These are phyloP conservation scores for Rhynchospora tenuis DNA, from an alignment of 176 grass and related monocot genomes.

Conservation along the genomic window DNA sequence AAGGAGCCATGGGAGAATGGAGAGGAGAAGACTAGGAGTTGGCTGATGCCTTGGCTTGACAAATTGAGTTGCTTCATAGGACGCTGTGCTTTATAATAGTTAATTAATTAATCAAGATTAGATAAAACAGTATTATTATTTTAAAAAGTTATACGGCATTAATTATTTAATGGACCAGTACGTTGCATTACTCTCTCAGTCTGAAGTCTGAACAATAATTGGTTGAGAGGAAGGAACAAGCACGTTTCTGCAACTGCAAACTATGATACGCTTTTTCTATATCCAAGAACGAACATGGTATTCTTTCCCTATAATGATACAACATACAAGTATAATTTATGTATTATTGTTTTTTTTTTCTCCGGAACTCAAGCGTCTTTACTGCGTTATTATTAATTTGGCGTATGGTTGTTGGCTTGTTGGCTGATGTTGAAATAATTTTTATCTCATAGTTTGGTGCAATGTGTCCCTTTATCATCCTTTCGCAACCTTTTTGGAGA, in stretches of 20 bases:
- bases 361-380: too few relatives aligned
- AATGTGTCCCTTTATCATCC: too few relatives aligned
- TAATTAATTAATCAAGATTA: neutral
- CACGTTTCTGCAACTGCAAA: neutral
- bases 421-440: too few relatives aligned
- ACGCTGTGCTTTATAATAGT: neutral
- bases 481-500: too few relatives aligned
- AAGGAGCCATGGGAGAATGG: constrained; percentile 6
- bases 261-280: neutral
- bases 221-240: neutral
- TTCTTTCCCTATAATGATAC: neutral
- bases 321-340: neutral
- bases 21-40: neutral
- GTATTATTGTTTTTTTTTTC: too few relatives aligned
- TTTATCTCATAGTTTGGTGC: too few relatives aligned
- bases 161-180: neutral
- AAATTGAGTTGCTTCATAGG: neutral
- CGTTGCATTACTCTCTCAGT: neutral
- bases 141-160: neutral
- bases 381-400: too few relatives aligned
- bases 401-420: too few relatives aligned
- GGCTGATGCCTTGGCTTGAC: neutral
- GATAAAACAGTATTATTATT: neutral
- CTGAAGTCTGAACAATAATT: neutral
- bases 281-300: neutral